Percentiles rank a stretch among this genome's conserved stretches.
phyloP scores from a whole-genome alignment of 2,329 filamentous ascomycete species.

The Calonectria ilicicola region DNA sequence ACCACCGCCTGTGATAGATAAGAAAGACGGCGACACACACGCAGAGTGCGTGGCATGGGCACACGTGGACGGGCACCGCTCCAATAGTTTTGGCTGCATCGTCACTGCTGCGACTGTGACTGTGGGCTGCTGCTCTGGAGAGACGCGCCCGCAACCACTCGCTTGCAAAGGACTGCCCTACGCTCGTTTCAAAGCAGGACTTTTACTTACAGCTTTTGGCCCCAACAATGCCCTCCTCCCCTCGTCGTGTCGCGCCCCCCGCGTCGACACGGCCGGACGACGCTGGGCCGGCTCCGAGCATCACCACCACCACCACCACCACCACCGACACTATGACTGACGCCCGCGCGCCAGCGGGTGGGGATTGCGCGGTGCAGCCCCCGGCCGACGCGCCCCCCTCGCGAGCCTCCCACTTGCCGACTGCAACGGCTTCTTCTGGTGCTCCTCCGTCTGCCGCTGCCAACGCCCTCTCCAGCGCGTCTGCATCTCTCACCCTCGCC shows the following conservation, averaged over 20 bases:
- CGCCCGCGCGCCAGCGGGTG: conserved; percentile 38
- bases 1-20: background rate
- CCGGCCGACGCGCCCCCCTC: conserved; percentile 39
- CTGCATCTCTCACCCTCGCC: conserved; percentile 25
- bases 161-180: background rate
- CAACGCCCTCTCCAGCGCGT: conserved; percentile 25
- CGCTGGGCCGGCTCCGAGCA: conserved; percentile 13
- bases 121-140: background rate
- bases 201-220: no score
- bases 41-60: conserved; percentile 7
- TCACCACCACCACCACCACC: conserved; percentile 22
- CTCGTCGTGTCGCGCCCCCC: conserved; percentile 34
- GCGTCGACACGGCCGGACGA: conserved; percentile 29
- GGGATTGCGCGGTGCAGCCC: conserved; percentile 42
- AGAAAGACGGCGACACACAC: background rate
- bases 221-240: no score
- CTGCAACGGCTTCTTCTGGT: conserved; percentile 17
- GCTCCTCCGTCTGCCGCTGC: conserved; percentile 26
- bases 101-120: background rate
- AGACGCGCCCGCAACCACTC: conserved; percentile 16
- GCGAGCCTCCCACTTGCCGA: conserved; percentile 38
- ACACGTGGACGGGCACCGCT: conserved; percentile 9
- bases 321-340: conserved; percentile 26
- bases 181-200: background rate
- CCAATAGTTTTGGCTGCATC: background rate